Evolutionary conservation across 805 yeast genomes (phyloP), one percentile per base, ranked within the genome.

Genomic region (Isabelozyma heimii): DNA sequence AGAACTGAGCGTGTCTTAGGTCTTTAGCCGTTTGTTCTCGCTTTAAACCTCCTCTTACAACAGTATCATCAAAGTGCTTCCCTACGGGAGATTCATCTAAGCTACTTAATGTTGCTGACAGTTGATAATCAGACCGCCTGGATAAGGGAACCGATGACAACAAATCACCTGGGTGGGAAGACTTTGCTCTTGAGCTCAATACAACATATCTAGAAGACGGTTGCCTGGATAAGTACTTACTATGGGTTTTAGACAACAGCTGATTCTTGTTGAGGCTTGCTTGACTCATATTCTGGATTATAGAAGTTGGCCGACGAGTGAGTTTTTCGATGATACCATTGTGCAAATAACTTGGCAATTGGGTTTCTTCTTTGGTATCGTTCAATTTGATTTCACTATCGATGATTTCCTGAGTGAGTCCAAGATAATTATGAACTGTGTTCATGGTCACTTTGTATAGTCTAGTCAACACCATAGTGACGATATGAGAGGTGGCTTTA

Each of bases 381-480:
- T 91, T 92, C 40, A 90, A 69, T 24, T 75, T 72, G 6, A 79
- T 67, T 60, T 92, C 99, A 14, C 92, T 84, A 47, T 85, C 82
- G 58, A 88, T 79, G 28, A 92, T 83, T 58, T 91, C 97, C 15
- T 79, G 72, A 0, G 97, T 90, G 17, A 92, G 69, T 0, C 96
- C 97, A 44, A 92, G 72, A 63, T 92, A 94, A 52, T 82, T 79
- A 63, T 91, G 94, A 8, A 94, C 89, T 0, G 97, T 89, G 60
- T 89, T 91, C 66, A 92, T 84, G 0, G 98, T 92, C 8, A 94
- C 97, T 55, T 95, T 81, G 62, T 90, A 89, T 46, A 94, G 75
- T 52, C 96, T 79, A 1, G 96, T 85, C 48, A 92, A 70, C 20
- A 92, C 89, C 82, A 92, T 91, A 58, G 95, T 97, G 12, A 92